These are phyloP conservation scores for Suhomyces sp. DNA, from an alignment of 805 yeast genomes.

Conservation along the genomic window DNA sequence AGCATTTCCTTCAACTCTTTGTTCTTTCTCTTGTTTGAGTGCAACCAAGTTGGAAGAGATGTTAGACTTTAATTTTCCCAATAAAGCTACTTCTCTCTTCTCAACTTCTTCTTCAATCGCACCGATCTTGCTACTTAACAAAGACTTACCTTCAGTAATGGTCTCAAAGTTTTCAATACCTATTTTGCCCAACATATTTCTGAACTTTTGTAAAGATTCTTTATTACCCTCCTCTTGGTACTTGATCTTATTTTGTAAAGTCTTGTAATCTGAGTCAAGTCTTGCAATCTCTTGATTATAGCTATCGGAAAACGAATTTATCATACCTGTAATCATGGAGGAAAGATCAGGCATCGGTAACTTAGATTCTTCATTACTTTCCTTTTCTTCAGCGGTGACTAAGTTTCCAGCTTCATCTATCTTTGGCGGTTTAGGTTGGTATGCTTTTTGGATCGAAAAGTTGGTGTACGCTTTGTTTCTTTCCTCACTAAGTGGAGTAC, in stretches of 20 bases:
- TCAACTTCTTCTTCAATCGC: slow-evolving; percentile 12
- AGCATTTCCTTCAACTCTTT: slow-evolving; percentile 1
- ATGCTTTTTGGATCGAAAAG: slow-evolving; percentile 10
- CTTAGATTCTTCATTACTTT: slow-evolving; percentile 15
- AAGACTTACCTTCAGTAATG: slow-evolving; percentile 24
- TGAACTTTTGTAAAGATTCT: slow-evolving; percentile 23
- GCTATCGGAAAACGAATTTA: slow-evolving; percentile 49
- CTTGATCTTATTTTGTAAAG: slow-evolving; percentile 39
- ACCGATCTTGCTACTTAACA: slow-evolving; percentile 17
- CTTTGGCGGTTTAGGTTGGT: slow-evolving; percentile 33
- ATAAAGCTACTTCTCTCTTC: slow-evolving; percentile 20
- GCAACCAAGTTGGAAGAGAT: slow-evolving; percentile 47
- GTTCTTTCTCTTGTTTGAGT: slow-evolving; percentile 37
- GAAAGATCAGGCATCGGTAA: slow-evolving; percentile 33
- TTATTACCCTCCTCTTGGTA: slow-evolving; percentile 48
- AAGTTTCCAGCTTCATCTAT: slow-evolving; percentile 31
- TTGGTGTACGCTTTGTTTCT: slow-evolving; percentile 2
- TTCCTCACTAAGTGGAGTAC: slow-evolving; percentile 19
- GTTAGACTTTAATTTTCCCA: slow-evolving; percentile 31
- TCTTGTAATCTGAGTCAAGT: slow-evolving; percentile 19
- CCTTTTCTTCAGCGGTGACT: slow-evolving; percentile 4
- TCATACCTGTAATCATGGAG: slow-evolving; percentile 37
- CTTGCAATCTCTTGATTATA: slow-evolving; percentile 54
- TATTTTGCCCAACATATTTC: slow-evolving; percentile 30
- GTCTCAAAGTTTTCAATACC: slow-evolving; percentile 25